phyloP scores from a whole-genome alignment of 208 protist genomes.

The Trypanosoma avium region DNA sequence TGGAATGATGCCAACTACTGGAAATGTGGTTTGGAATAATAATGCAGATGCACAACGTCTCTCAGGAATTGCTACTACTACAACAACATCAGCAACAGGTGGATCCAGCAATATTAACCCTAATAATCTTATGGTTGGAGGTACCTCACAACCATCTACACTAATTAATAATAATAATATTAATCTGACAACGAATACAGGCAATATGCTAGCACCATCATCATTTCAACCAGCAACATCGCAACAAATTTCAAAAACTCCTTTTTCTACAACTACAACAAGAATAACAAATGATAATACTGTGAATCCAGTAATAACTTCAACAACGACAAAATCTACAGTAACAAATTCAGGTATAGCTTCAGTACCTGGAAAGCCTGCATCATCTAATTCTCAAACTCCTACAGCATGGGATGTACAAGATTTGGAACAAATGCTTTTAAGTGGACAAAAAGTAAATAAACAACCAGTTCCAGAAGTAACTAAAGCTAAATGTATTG shows the following conservation, averaged over 20 bases:
- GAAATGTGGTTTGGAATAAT: slow-evolving; percentile 26
- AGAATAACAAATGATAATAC: too few species aligned
- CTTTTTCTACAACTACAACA: too few species aligned
- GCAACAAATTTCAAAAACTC: too few species aligned
- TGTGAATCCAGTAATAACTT: not conserved
- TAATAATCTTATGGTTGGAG: too few species aligned
- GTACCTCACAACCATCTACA: too few species aligned
- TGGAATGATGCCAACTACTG: slow-evolving; percentile 6
- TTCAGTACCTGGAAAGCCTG: not conserved
- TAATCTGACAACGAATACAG: too few species aligned
- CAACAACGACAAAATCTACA: slow-evolving; percentile 3
- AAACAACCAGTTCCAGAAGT: slow-evolving; percentile 4
- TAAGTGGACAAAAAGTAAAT: slow-evolving; percentile 26
- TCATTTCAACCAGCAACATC: too few species aligned
- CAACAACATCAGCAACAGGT: not conserved
- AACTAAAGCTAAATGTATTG: slow-evolving; percentile 32
- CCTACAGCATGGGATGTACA: slow-evolving; percentile 43
- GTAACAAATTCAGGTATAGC: not conserved
- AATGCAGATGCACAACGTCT: slow-evolving; percentile 6
- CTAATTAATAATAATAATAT: too few species aligned
- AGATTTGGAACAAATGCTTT: slow-evolving; percentile 63
- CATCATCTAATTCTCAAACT: not conserved
- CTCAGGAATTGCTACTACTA: slow-evolving; percentile 5
- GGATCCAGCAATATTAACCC: too few species aligned
- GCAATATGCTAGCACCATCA: too few species aligned